Percentiles rank a stretch among this genome's conserved stretches.
These are phyloP conservation scores for Suillus spraguei DNA, from an alignment of 768 basidiomycete species.

Conservation along the genomic window DNA sequence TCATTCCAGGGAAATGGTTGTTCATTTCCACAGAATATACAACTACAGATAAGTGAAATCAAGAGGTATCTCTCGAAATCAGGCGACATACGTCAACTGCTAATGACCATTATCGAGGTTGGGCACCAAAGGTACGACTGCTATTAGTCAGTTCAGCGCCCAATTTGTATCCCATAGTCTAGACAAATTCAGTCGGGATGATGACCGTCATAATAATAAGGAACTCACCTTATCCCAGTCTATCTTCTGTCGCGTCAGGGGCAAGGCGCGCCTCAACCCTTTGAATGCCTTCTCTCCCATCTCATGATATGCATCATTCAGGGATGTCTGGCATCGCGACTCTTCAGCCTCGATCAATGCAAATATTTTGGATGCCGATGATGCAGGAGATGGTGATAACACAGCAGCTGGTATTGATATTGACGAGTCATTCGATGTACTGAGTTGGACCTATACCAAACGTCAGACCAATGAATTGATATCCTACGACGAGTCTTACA, in stretches of 20 bases:
- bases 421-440: slow-evolving; percentile 68
- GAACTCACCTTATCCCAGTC: slow-evolving; percentile 89
- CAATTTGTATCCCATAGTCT: slow-evolving; percentile 68
- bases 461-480: background rate
- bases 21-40: slow-evolving; percentile 2
- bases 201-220: background rate
- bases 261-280: slow-evolving; percentile 85
- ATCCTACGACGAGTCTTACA: slow-evolving; percentile 44
- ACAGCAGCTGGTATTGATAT: slow-evolving; percentile 65
- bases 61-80: background rate
- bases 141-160: slow-evolving; percentile 75
- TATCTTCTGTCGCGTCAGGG: slow-evolving; percentile 89
- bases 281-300: slow-evolving; percentile 96
- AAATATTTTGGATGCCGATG: slow-evolving; percentile 71
- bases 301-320: slow-evolving; percentile 83
- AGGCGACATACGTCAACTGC: background rate
- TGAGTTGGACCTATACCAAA: slow-evolving; percentile 78
- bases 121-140: slow-evolving; percentile 51
- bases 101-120: slow-evolving; percentile 1
- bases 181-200: slow-evolving; percentile 6
- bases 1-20: background rate
- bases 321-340: slow-evolving; percentile 71
- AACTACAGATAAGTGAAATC: background rate
- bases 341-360: slow-evolving; percentile 84
- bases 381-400: slow-evolving; percentile 47